These are phyloP conservation scores for Ustilago lituana DNA, from an alignment of 1,284 basidiomycete genomes.

Conservation along the genomic window DNA sequence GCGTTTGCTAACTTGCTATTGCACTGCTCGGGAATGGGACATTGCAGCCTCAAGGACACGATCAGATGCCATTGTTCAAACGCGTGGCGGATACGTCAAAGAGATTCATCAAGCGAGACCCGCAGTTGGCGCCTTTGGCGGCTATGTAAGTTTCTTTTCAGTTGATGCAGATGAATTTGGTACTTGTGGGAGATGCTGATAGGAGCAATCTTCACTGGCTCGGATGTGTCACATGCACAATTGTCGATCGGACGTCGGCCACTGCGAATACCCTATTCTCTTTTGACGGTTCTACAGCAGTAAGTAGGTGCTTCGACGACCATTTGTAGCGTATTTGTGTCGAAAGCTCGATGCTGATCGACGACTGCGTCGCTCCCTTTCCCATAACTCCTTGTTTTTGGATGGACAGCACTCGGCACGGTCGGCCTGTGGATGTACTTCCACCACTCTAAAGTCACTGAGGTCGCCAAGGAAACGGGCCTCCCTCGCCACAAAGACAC, in stretches of 20 bases:
- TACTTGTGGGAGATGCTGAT: not conserved
- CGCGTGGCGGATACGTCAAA: constrained; percentile 7
- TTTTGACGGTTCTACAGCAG: not conserved
- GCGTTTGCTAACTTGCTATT: too few species aligned
- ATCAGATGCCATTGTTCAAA: constrained; percentile 17
- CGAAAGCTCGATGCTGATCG: too few species aligned
- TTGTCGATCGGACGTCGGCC: too few species aligned
- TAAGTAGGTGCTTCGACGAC: not conserved
- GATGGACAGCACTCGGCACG: constrained; percentile 28
- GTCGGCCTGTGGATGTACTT: constrained; percentile 35
- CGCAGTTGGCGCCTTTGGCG: constrained; percentile 30
- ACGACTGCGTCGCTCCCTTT: too few species aligned
- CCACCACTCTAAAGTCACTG: constrained; percentile 14
- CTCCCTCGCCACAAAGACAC: constrained; percentile 17
- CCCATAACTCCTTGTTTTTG: too few species aligned
- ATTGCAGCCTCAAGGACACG: constrained; percentile 27
- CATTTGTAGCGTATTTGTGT: too few species aligned
- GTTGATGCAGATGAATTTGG: not conserved
- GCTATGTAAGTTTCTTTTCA: constrained; percentile 14
- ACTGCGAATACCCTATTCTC: not conserved
- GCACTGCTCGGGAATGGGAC: too few species aligned
- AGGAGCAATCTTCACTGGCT: too few species aligned
- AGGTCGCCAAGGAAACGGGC: constrained; percentile 7
- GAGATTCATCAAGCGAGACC: constrained; percentile 33
- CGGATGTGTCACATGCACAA: too few species aligned